These are phyloP conservation scores for Podaxis sp. DNA, from an alignment of 768 basidiomycete genomes.

Conservation along the genomic window DNA sequence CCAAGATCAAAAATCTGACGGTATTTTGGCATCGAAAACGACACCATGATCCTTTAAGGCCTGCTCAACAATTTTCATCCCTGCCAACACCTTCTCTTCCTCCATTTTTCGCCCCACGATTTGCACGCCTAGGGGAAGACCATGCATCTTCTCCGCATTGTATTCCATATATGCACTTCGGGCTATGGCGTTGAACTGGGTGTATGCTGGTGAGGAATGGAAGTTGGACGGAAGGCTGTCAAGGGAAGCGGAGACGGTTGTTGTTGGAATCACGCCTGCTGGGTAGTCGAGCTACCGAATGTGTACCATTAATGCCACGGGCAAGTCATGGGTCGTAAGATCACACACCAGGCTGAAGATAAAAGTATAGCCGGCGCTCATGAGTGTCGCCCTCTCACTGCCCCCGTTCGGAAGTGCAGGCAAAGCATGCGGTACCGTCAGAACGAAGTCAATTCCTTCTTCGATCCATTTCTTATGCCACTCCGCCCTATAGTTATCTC, in stretches of 20 bases:
- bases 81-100: slow-evolving; percentile 73
- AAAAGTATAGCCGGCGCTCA: slow-evolving; percentile 63
- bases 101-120: slow-evolving; percentile 61
- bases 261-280: slow-evolving; percentile 62
- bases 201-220: slow-evolving; percentile 29
- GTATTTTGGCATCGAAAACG: neutral
- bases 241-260: slow-evolving; percentile 41
- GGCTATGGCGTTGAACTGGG: slow-evolving; percentile 32
- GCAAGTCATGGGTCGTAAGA: slow-evolving; percentile 18
- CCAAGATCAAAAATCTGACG: neutral
- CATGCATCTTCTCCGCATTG: slow-evolving; percentile 62
- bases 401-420: slow-evolving; percentile 58
- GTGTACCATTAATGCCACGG: neutral
- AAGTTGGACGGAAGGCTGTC: slow-evolving; percentile 38
- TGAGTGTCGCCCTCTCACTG: slow-evolving; percentile 51
- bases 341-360: slow-evolving; percentile 64
- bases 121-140: slow-evolving; percentile 68
- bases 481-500: slow-evolving; percentile 41
- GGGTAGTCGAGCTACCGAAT: slow-evolving; percentile 48
- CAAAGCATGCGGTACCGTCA: slow-evolving; percentile 61
- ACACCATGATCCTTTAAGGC: slow-evolving; percentile 25
- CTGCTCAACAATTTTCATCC: slow-evolving; percentile 56
- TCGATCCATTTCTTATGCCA: slow-evolving; percentile 49
- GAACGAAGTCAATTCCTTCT: slow-evolving; percentile 59
- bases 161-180: slow-evolving; percentile 50